Percentiles rank a stretch among this genome's conserved stretches.
Conservation (phyloP, 352 stramenopile genomes). For the Blastocystis sp. region DNA sequence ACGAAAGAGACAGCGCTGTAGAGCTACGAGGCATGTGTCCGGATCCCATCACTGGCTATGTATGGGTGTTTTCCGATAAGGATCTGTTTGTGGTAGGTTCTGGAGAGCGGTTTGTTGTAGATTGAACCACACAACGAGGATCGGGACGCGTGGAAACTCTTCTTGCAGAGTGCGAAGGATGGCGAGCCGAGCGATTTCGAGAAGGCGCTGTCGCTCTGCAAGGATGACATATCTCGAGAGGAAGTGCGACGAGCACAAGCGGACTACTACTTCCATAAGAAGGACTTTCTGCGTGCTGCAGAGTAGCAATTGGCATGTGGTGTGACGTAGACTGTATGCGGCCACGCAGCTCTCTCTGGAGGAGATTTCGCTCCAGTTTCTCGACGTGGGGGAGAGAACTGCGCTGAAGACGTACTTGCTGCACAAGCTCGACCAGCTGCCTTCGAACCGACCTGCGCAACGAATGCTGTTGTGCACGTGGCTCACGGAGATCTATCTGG, state of each 20-base stretch:
- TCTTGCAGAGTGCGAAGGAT: conserved; percentile 74
- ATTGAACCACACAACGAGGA: conserved; percentile 76
- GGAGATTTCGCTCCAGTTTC: conserved; percentile 81
- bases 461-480: conserved; percentile 82
- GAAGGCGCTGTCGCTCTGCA: conserved; percentile 75
- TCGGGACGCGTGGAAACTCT: conserved; percentile 82
- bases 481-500: conserved; percentile 83
- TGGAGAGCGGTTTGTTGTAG: conserved; percentile 68
- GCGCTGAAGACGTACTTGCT: conserved; percentile 79
- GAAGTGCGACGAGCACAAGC: conserved; percentile 78
- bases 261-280: conserved; percentile 79
- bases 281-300: conserved; percentile 76
- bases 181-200: conserved; percentile 76
- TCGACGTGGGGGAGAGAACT: conserved; percentile 75
- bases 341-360: conserved; percentile 80
- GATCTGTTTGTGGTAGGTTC: conserved; percentile 48
- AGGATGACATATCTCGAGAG: conserved; percentile 74
- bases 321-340: conserved; percentile 67
- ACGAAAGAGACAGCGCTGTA: conserved; percentile 75
- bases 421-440: conserved; percentile 77
- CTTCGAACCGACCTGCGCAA: conserved; percentile 78
- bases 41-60: not conserved
- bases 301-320: conserved; percentile 63
- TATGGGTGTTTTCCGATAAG: conserved; percentile 58
- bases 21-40: conserved; percentile 48